Base-by-base conservation (phyloP, 192 early-diverging fungal genomes). In the Chytriomyces hyalinus region DNA sequence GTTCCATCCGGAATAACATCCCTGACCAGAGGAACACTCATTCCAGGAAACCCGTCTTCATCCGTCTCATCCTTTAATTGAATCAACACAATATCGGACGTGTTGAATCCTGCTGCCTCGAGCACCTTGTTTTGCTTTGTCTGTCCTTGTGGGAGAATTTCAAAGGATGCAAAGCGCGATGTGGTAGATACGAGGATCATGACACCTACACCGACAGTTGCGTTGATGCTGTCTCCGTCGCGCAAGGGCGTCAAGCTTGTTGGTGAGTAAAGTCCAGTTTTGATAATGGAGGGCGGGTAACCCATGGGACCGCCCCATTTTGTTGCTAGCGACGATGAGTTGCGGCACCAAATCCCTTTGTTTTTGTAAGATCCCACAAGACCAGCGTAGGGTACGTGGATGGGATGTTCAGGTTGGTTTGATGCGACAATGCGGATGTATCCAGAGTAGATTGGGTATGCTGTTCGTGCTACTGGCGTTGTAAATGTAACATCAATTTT, bases 321-420 rank as follows among this genome's bases (percentile, higher is more conserved):
- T 0, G 57, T 46, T 22, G 43, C 17, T 26, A 70, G n/a, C 26
- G 15, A 20, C 17, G 69, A 17, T 17, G 69, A 70, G 10, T 70
- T 70, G 22, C 50, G n/a, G 5, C 53, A 53, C 69, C 69, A 70
- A 44, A 70, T 36, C 26, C 15, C 6, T 9, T 48, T 47, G 9
- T 50, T 44, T 26, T 70, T 70, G 4, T 26, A 70, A 8, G 13
- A 15, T 0, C 69, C 69, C 49, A 36, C 9, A 13, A 70, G 28
- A 9, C 69, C 69, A 22, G 69, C 69, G 57, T 59, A 70, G 13
- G 69, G 69, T 57, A 70, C 22, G 57, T 22, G 15, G 22, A 60
- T 60, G 36, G 36, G 36, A 36, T 36, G 36, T 36, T 36, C 36
- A 0, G 36, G 36, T 11, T 15, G 22, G 11, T 36, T 24, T 64